Base-by-base conservation (phyloP, 768 basidiomycete species). In the Lactifluus piperatus region DNA sequence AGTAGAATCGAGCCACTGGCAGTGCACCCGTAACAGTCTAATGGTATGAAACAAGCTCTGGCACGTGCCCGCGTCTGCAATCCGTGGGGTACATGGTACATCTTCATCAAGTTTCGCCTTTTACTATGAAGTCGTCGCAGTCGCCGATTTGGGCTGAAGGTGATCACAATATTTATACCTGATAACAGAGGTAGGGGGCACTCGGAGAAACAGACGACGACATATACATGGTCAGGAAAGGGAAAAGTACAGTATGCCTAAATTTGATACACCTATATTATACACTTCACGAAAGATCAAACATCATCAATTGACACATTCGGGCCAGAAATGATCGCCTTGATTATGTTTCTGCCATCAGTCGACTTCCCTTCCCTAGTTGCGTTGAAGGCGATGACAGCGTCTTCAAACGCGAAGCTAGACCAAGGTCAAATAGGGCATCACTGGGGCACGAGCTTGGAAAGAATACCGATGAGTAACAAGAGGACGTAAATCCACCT, bases 271-370 rank as follows among this genome's bases (percentile, higher is more conserved):
- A 48, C 20, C 20, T 22, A 22, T 22, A 29, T 39, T n/a, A 14
- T 30, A 10, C 13, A 8, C 14, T 22, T 32, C 27, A 22, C 13
- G 14, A 18, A 29, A 47, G 27, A 32, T 71, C 65, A 80, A 48
- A 70, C 36, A 50, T 75, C 73, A 52, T 78, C 75, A 54, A 76
- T 63, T 22, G 74, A 66, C 47, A 84, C 79, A 64, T 78, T 86
- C 44, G 90, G 90, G 5, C 91, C 91, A 49, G 86, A 87, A 64
- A 94, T 92, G 63, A 95, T 85, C 34, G 82, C 85, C 73, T 97
- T 95, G 68, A 95, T 94, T 44, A 94, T 85, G 34, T 81, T 81
- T 71, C 85, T 90, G 48, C 94, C 94, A 68, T 97, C 90, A 54
- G 81, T 76, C 49, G 91, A 86, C 77, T 86, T 90, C 29, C 94